Evolutionary conservation across 2,329 filamentous ascomycete genomes (phyloP), one percentile per base, ranked within the genome.

Genomic region (Diaporthe australafricana): DNA sequence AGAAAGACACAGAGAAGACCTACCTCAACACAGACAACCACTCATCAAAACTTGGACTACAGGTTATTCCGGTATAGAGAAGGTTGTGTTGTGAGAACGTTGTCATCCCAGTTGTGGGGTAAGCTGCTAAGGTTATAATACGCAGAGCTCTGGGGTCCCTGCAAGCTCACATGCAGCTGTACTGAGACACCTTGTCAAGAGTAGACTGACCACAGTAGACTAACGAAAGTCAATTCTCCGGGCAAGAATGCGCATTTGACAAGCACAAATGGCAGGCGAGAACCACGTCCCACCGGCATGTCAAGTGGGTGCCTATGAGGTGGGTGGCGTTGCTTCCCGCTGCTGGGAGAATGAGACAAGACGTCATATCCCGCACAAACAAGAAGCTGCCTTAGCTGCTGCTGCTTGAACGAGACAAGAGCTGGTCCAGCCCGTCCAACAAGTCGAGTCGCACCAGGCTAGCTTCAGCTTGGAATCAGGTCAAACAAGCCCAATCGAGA

Each of bases 251-350:
- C 27, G 42, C 17, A 40, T 35, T 48, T 63, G 57, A 63, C 25
- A 32, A 48, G n/a, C 56, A 48, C 22, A 63, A 63, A 32, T 14
- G 40, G 11, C 17, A 32, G 40, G 20, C 30, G 20, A 63, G 17
- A 35, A 42, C 25, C 55, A 42, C 35, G 32, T 40, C 55, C 32
- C n/a, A 57, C 35, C 55, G 55, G 35, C 55, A 60, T n/a, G 55
- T 60, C n/a, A 50, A 65, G 60, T 50, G 60, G 60, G 60, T 65
- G 60, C 60, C 60, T 60, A 69, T 69, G 67, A 69, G 67, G 67
- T 69, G 53, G 45, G 56, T 69, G 67, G 67, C 67, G 67, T 69
- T 32, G 53, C n/a, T 42, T 48, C 53, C 45, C 53, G 60, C 47
- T 42, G 47, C 42, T 47, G 30, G 17, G 32, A 50, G 45, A 32